Evolutionary conservation across 805 yeast genomes (phyloP), one percentile per base, ranked within the genome.

Genomic region (Vanderwaltozyma verrucispora): DNA sequence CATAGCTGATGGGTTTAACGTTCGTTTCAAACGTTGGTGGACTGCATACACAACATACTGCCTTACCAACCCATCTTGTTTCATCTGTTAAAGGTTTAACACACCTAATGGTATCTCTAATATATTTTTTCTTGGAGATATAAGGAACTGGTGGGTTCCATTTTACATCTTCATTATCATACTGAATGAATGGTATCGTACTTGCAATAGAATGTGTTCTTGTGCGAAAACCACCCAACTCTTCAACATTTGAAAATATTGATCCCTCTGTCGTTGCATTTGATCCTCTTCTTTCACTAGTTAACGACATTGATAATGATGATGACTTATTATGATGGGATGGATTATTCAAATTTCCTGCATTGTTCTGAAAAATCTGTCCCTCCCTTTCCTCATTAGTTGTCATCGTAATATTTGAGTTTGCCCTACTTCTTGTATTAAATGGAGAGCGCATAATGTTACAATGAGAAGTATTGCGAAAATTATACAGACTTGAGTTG

Each of bases 91-190:
- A 59, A 3, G 78, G 71, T 45, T 66, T 71, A 19, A 76, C 71
- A 44, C 83, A 76, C 33, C 80, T 66, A 25, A 75, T 51, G 14
- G 77, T 68, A 50, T 75, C 75, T 32, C 71, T 64, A 30, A 70
- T 61, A 42, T 60, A 63, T 41, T 69, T 71, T 23, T 67, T 57
- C 33, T 62, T 53, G 2, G 67, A 47, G 19, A 54, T 47, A 16
- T 48, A 40, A 40, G 65, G 67, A 12, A 59, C 59, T 10, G 55
- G 48, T 2, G 80, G 81, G 6, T 46, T 51, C 80, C 81, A 76
- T 47, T 74, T 68, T 23, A 47, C 41, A 25, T 51, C 54, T 19
- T 55, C 60, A 33, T 44, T 48, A 23, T 46, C 42, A 27, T 30
- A 26, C 3, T 11, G 53, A 3, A 44, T 44, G 28, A 40, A 45